Conservation (phyloP, 257 asterid species). For the Solanum corneliomulleri region DNA sequence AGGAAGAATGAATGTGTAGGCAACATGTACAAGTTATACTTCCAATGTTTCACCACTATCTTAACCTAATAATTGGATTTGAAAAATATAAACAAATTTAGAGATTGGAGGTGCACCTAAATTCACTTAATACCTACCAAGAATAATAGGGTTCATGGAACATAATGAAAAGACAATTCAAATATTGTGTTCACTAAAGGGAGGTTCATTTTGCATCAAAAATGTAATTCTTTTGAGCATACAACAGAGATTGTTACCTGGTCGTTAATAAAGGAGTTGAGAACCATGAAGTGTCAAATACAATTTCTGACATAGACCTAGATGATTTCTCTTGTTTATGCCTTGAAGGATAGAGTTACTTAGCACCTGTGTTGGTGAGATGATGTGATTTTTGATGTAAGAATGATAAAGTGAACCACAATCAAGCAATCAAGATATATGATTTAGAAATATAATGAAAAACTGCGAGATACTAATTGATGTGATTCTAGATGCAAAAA, state of each 20-base stretch:
- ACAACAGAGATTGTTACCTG: background rate
- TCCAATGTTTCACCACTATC: background rate
- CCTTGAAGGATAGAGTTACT: background rate
- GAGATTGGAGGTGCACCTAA: background rate
- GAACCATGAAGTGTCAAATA: no score
- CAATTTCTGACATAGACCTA: background rate
- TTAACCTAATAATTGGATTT: background rate
- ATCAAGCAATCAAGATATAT: background rate
- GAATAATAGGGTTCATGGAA: background rate
- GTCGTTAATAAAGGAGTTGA: no score
- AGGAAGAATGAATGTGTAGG: background rate
- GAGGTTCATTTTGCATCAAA: background rate
- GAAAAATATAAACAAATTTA: background rate
- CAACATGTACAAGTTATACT: background rate
- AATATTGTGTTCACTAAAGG: background rate
- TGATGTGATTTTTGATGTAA: no score
- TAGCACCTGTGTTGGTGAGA: background rate
- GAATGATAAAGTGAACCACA: background rate
- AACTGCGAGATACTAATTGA: background rate
- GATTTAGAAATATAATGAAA: background rate
- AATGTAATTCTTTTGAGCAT: background rate
- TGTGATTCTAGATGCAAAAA: background rate
- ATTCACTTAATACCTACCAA: background rate
- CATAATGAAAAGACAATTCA: background rate
- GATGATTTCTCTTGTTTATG: background rate